These are phyloP conservation scores for Halocafeteria seosinensis DNA, from an alignment of 108 stramenopile species.

Conservation along the genomic window DNA sequence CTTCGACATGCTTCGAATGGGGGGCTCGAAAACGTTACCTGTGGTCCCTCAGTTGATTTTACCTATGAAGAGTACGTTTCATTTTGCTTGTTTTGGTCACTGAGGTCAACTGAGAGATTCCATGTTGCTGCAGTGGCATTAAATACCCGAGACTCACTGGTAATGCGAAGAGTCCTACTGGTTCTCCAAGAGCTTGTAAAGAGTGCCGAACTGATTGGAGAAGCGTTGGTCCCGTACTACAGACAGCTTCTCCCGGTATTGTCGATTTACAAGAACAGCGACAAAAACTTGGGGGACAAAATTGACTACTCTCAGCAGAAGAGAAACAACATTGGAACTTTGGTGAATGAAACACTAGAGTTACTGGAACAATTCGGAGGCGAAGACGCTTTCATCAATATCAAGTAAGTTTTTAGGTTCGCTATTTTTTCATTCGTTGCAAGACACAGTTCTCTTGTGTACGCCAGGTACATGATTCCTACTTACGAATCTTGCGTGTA, in stretches of 20 bases:
- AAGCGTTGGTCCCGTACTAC: constrained; percentile 29
- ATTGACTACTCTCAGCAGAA: constrained; percentile 56
- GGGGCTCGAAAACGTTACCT: constrained; percentile 13
- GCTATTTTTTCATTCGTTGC: no score
- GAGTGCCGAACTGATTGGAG: constrained; percentile 38
- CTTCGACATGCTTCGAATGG: constrained; percentile 4
- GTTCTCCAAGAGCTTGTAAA: constrained; percentile 10
- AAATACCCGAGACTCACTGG: constrained; percentile 6
- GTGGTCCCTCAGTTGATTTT: constrained; percentile 15
- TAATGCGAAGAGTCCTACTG: constrained; percentile 5
- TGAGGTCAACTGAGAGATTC: not conserved
- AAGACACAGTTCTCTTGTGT: constrained; percentile 3
- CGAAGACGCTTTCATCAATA: constrained; percentile 65
- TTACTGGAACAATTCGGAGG: constrained; percentile 59
- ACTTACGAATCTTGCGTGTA: constrained; percentile 16
- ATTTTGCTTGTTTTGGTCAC: constrained; percentile 5
- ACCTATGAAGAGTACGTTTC: constrained; percentile 15
- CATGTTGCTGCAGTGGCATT: constrained; percentile 15
- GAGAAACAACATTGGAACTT: constrained; percentile 52
- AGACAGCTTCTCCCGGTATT: constrained; percentile 21
- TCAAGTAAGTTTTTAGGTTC: constrained; percentile 57
- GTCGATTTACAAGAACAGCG: constrained; percentile 9
- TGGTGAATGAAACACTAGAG: constrained; percentile 62
- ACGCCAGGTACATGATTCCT: constrained; percentile 29
- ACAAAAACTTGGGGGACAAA: constrained; percentile 8